A percentile compares a stretch with the other conserved stretches of the same genome.
These are phyloP conservation scores for Polytrichum commune DNA, from an alignment of 225 moss, liverwort and hornwort species.

Conservation along the genomic window DNA sequence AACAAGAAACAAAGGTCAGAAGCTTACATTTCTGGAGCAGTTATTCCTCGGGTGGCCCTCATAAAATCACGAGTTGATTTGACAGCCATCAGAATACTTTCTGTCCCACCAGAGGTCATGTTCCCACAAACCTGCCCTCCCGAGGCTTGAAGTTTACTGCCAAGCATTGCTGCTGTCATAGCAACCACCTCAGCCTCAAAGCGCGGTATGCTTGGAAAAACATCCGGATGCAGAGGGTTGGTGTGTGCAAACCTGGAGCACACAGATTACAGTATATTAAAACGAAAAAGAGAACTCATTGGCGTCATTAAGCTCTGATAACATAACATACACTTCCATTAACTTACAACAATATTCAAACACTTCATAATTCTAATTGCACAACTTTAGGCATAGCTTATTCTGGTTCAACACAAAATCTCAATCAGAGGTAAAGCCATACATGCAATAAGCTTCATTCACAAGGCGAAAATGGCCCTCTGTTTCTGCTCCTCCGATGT, in stretches of 20 bases:
- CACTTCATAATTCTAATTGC: too few species aligned
- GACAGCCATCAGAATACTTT: constrained; percentile 98
- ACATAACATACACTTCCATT: too few species aligned
- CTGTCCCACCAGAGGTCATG: constrained; percentile 99
- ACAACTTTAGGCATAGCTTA: too few species aligned
- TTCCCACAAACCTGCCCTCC: constrained; percentile 97
- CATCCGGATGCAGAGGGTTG: constrained; percentile 96
- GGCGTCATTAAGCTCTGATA: too few species aligned
- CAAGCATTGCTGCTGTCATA: constrained; percentile 92
- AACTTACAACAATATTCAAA: too few species aligned
- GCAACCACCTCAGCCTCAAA: constrained; percentile 99
- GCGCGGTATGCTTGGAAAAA: constrained; percentile 87
- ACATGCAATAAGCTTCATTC: constrained; percentile 97
- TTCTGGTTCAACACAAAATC: background rate
- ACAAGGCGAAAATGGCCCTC: constrained; percentile 94
- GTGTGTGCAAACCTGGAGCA: constrained; percentile 88
- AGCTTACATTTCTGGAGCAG: constrained; percentile 86
- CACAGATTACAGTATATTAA: too few species aligned
- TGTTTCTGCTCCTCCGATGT: constrained; percentile 83
- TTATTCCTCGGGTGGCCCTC: constrained; percentile 70
- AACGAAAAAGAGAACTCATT: too few species aligned
- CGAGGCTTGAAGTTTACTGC: constrained; percentile 75
- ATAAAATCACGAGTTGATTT: constrained; percentile 93
- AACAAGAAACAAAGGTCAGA: background rate
- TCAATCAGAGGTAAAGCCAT: constrained; percentile 9